Evolutionary conservation across 345 rosid genomes (phyloP), one percentile per base, ranked within the genome.

Genomic region (Euphorbia lathyris): DNA sequence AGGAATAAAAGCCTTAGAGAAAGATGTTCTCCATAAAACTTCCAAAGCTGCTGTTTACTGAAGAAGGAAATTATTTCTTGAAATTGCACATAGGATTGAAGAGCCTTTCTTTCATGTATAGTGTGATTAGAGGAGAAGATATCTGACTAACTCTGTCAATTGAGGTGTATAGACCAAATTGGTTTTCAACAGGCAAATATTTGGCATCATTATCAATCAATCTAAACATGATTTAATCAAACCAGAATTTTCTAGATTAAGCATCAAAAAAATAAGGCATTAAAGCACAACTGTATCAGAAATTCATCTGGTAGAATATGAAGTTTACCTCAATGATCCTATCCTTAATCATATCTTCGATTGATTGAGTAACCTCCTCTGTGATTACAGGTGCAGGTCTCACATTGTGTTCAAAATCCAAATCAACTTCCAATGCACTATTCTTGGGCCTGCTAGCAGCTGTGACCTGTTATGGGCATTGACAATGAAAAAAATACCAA

Each of bases 301-400:
- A 13, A 40, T 43, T 64, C 36, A 27, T 25, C 50, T 42, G 48
- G 55, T 58, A 38, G 45, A 42, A 53, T 23, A 36, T 30, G 34
- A 63, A 78, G 29, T 30, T 72, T 80, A 92, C 98, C 96, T 90
- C 92, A 45, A 72, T 57, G 75, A 92, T 80, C 74, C 98, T 86
- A 76, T 77, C 84, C 74, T 87, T 87, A 69, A 95, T 92, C 73
- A 95, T 74, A 60, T 90, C 97, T 80, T 95, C 99, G 61, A 92
- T 86, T 63, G 96, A 83, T 64, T 89, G 87, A 32, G 97, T 87
- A 69, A 86, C 85, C 84, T 95, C 99, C 85, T 92, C 99, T 38
- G 98, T 92, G 75, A 95, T 92, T 58, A 88, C 94, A 58, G 96
- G 96, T 65, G 96, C 87, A 74, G 99, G 99, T 79, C 97, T 85